Evolutionary conservation across 805 yeast species (phyloP).

Genomic region (Wickerhamomyces ciferrii): DNA sequence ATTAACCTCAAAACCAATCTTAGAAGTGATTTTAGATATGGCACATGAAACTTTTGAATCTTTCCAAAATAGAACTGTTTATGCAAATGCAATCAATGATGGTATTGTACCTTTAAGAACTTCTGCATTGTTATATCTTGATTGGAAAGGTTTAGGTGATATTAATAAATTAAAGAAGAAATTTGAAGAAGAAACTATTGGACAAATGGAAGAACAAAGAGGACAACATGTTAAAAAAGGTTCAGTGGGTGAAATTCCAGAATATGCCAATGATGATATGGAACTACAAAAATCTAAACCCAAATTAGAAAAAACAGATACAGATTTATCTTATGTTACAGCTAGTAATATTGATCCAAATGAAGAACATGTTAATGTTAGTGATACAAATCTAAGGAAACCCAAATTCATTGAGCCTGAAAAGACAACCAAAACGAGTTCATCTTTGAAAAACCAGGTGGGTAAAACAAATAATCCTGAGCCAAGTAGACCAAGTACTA

Average conservation of each 20-base stretch:
- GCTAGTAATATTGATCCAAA: background rate
- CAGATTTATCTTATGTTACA: background rate
- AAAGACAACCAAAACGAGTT: too few species aligned
- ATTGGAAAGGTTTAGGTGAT: conserved; percentile 30
- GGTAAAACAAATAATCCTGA: background rate
- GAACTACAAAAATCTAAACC: conserved; percentile 12
- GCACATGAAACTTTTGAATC: conserved; percentile 51
- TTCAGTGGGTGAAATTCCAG: conserved; percentile 10
- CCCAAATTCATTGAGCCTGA: background rate
- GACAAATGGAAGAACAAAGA: background rate
- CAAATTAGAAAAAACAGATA: background rate
- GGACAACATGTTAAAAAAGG: conserved; percentile 22
- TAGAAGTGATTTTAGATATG: conserved; percentile 60
- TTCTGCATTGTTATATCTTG: conserved; percentile 61
- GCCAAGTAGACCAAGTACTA: conserved; percentile 1
- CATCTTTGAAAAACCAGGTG: background rate
- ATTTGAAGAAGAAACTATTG: conserved; percentile 6
- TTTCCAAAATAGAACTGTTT: conserved; percentile 62
- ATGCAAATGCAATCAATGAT: conserved; percentile 74
- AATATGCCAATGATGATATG: background rate
- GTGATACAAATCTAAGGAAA: background rate
- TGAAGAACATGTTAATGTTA: background rate
- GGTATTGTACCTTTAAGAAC: conserved; percentile 81
- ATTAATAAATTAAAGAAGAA: conserved; percentile 7
- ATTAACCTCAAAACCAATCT: conserved; percentile 37